Evolutionary conservation across 2,329 filamentous ascomycete genomes (phyloP).

Genomic region (Blumeria graminis): DNA sequence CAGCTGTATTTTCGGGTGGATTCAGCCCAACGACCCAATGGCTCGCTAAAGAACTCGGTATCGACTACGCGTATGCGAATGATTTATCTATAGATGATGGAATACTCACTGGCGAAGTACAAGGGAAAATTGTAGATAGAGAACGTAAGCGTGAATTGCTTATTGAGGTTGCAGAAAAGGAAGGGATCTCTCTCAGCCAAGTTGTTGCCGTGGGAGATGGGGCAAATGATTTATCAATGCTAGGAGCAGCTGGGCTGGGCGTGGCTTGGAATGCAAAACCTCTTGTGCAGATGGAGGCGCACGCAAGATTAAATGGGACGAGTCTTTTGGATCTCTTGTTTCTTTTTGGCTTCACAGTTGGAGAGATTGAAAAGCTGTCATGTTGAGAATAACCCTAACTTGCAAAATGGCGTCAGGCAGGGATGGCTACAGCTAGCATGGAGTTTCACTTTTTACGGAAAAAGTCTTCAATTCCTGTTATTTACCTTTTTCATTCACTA

Average conservation of each 20-base stretch:
- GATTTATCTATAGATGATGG: conserved; percentile 38
- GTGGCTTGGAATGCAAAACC: conserved; percentile 74
- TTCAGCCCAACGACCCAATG: conserved; percentile 76
- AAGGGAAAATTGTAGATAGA: conserved; percentile 49
- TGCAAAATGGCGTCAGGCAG: too few relatives aligned
- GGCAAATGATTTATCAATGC: conserved; percentile 64
- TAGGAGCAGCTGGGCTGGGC: conserved; percentile 48
- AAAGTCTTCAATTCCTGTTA: too few relatives aligned
- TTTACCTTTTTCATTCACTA: too few relatives aligned
- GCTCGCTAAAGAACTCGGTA: conserved; percentile 55
- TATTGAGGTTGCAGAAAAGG: conserved; percentile 41
- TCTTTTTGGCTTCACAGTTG: conserved; percentile 44
- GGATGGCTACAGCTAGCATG: too few relatives aligned
- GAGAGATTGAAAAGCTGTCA: conserved; percentile 24
- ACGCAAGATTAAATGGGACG: conserved; percentile 44
- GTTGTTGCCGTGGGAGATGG: conserved; percentile 58
- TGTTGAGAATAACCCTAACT: too few relatives aligned
- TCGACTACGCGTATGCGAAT: conserved; percentile 80
- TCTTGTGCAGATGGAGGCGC: conserved; percentile 53
- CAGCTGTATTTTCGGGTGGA: conserved; percentile 76
- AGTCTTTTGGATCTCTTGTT: conserved; percentile 50
- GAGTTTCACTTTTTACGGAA: too few relatives aligned
- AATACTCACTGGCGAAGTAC: conserved; percentile 46
- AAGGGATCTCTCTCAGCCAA: conserved; percentile 39
- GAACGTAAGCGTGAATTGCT: conserved; percentile 52